phyloP scores from a whole-genome alignment of 805 yeast genomes.

The Saccharomycopsis synnaedendra region DNA sequence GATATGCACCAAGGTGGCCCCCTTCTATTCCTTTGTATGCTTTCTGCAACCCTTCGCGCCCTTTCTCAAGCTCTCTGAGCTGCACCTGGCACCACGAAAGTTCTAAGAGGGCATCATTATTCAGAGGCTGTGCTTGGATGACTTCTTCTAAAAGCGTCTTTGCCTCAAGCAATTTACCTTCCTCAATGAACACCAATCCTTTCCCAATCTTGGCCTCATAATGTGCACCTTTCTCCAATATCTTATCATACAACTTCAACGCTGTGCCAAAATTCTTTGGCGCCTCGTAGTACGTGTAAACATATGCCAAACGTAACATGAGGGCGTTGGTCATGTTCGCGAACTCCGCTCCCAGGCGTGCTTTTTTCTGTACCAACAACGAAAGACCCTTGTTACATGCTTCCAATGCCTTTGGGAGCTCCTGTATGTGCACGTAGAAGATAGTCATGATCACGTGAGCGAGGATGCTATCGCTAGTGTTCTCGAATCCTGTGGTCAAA shows the following conservation, averaged over 20 bases:
- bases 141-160: slow-evolving; percentile 39
- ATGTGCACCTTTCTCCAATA: slow-evolving; percentile 39
- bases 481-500: slow-evolving; percentile 39
- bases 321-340: slow-evolving; percentile 45
- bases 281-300: slow-evolving; percentile 77
- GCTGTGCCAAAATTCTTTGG: slow-evolving; percentile 83
- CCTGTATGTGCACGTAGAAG: slow-evolving; percentile 47
- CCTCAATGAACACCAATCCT: slow-evolving; percentile 65
- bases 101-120: slow-evolving; percentile 53
- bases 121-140: slow-evolving; percentile 34
- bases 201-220: slow-evolving; percentile 68
- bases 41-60: slow-evolving; percentile 36
- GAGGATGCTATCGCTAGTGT: slow-evolving; percentile 37
- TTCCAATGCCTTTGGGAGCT: slow-evolving; percentile 51
- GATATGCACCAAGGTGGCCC: slow-evolving; percentile 38
- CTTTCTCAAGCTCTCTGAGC: slow-evolving; percentile 36
- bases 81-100: slow-evolving; percentile 69
- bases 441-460: slow-evolving; percentile 56
- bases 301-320: slow-evolving; percentile 55
- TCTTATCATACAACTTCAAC: slow-evolving; percentile 51
- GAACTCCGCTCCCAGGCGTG: slow-evolving; percentile 36
- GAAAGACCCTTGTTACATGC: slow-evolving; percentile 51
- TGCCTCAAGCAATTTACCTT: slow-evolving; percentile 47
- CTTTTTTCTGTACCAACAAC: slow-evolving; percentile 35
- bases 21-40: slow-evolving; percentile 38